These are phyloP conservation scores for Paradendryphiella salina DNA, from an alignment of 2,329 filamentous ascomycete genomes.

Conservation along the genomic window DNA sequence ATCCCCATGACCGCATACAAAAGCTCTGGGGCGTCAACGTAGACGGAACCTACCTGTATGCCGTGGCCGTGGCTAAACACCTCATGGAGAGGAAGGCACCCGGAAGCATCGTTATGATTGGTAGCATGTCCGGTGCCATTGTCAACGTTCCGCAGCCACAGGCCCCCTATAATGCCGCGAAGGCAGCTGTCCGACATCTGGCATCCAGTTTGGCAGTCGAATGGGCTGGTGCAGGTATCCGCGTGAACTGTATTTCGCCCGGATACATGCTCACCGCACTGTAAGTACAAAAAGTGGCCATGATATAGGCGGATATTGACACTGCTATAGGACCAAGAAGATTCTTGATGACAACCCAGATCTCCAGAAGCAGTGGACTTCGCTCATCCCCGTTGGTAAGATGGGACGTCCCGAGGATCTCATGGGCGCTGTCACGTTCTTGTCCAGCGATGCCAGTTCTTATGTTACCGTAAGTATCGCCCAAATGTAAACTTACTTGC, in stretches of 20 bases:
- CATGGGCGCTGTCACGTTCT: slow-evolving; percentile 88
- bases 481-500: background rate
- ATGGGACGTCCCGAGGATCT: slow-evolving; percentile 92
- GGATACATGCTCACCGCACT: slow-evolving; percentile 96
- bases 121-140: slow-evolving; percentile 90
- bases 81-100: slow-evolving; percentile 77
- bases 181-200: slow-evolving; percentile 88
- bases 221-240: slow-evolving; percentile 84
- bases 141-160: slow-evolving; percentile 96
- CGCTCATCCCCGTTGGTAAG: slow-evolving; percentile 86
- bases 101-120: slow-evolving; percentile 91
- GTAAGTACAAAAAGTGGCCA: slow-evolving; percentile 56
- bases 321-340: slow-evolving; percentile 74
- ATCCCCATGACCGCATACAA: slow-evolving; percentile 86
- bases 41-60: slow-evolving; percentile 88
- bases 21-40: slow-evolving; percentile 96
- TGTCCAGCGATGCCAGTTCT: slow-evolving; percentile 71
- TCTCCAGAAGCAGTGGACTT: slow-evolving; percentile 86
- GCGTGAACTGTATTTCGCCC: slow-evolving; percentile 93
- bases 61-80: slow-evolving; percentile 81
- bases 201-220: slow-evolving; percentile 88
- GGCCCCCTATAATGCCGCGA: slow-evolving; percentile 88
- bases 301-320: slow-evolving; percentile 16
- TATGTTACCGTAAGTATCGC: slow-evolving; percentile 43
- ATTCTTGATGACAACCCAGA: slow-evolving; percentile 93